Evolutionary conservation across 495 filamentous ascomycete species (phyloP).

Genomic region (Tuber melanosporum): DNA sequence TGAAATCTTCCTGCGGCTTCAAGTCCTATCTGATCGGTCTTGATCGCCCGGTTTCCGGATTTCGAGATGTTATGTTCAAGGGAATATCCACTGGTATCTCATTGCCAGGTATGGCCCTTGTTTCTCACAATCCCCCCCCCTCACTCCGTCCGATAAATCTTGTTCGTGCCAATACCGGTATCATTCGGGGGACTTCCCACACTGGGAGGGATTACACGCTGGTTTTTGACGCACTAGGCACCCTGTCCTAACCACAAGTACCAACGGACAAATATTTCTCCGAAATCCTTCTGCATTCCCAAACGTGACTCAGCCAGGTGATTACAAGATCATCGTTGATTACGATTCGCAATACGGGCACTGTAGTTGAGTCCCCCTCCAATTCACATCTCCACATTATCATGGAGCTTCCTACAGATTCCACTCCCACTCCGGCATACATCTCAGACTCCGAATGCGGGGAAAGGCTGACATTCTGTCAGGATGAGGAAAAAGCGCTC

Average conservation of each 20-base stretch:
- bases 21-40: neutral
- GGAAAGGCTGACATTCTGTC: neutral
- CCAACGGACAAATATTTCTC: neutral
- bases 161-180: neutral
- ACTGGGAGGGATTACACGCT: neutral
- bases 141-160: neutral
- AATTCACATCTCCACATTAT: neutral
- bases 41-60: neutral
- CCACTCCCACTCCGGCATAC: neutral
- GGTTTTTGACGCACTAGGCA: neutral
- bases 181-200: neutral
- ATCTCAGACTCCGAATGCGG: neutral
- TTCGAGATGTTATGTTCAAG: neutral
- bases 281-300: neutral
- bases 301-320: neutral
- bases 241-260: neutral
- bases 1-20: neutral
- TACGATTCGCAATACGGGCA: neutral
- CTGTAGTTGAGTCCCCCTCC: neutral
- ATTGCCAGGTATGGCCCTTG: neutral
- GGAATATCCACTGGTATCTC: neutral
- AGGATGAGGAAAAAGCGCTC: neutral
- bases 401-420: neutral
- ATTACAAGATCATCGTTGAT: neutral
- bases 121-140: neutral